phyloP scores from a whole-genome alignment of 176 grass and related monocot genomes.

The Juncus inflexus region DNA sequence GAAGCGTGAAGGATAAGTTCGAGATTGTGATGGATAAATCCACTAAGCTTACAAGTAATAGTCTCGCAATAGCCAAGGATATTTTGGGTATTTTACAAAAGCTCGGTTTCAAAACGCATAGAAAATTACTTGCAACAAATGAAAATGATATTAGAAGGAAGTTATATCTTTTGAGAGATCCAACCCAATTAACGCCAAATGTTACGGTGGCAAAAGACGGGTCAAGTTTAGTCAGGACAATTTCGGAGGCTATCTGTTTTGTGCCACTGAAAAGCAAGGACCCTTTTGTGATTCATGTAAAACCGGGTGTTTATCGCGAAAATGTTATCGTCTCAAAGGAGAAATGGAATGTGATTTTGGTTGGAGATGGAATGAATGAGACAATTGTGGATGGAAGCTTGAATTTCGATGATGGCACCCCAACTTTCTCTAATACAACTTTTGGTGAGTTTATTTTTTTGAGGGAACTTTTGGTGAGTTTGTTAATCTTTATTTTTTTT shows the following conservation, averaged over 20 bases:
- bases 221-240: slow-evolving; percentile 21
- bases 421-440: slow-evolving; percentile 33
- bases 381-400: slow-evolving; percentile 33
- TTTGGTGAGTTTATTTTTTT: slow-evolving; percentile 41
- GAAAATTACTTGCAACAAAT: slow-evolving; percentile 9
- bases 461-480: slow-evolving; percentile 40
- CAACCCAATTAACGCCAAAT: slow-evolving; percentile 8
- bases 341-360: slow-evolving; percentile 28
- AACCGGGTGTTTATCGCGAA: slow-evolving; percentile 26
- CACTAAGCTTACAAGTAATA: slow-evolving; percentile 19
- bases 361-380: slow-evolving; percentile 19
- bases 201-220: slow-evolving; percentile 18
- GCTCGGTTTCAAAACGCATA: slow-evolving; percentile 19
- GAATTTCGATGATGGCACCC: slow-evolving; percentile 31
- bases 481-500: background rate
- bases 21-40: slow-evolving; percentile 2
- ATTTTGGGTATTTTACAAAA: slow-evolving; percentile 28
- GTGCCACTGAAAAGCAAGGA: slow-evolving; percentile 2
- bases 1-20: slow-evolving; percentile 15
- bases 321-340: slow-evolving; percentile 16
- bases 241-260: slow-evolving; percentile 19
- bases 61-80: slow-evolving; percentile 7
- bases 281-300: slow-evolving; percentile 22
- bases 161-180: slow-evolving; percentile 17
- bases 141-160: background rate